Conservation (phyloP, 805 yeast species). For the Nakazawaea peltata region DNA sequence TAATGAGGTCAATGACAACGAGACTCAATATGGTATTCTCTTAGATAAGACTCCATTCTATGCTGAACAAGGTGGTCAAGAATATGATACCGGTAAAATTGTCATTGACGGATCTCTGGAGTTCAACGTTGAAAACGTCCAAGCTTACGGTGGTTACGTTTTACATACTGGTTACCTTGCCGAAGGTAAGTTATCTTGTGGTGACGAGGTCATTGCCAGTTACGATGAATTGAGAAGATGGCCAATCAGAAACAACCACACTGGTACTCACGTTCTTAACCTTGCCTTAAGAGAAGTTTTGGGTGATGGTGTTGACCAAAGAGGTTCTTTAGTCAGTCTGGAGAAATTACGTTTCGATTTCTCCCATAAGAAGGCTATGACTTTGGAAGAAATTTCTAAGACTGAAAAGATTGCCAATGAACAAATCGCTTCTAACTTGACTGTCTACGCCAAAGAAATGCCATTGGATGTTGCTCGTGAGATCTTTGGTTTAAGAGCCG, state of each 20-base stretch:
- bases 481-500: conserved; percentile 89
- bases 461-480: conserved; percentile 62
- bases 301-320: conserved; percentile 88
- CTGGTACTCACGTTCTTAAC: conserved; percentile 95
- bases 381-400: conserved; percentile 59
- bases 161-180: conserved; percentile 83
- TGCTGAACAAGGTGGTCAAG: conserved; percentile 99
- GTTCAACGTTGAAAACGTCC: conserved; percentile 87
- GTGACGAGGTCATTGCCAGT: conserved; percentile 72
- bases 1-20: conserved; percentile 29
- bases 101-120: conserved; percentile 84
- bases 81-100: conserved; percentile 87
- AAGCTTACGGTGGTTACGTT: conserved; percentile 88
- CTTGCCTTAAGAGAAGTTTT: conserved; percentile 79
- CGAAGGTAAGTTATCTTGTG: conserved; percentile 68
- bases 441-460: conserved; percentile 81
- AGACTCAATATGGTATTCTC: conserved; percentile 65
- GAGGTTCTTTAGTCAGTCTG: conserved; percentile 93
- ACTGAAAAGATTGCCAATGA: conserved; percentile 72
- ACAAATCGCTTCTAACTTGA: conserved; percentile 59
- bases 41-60: conserved; percentile 90
- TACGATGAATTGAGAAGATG: conserved; percentile 91
- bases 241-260: conserved; percentile 96
- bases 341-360: conserved; percentile 96
- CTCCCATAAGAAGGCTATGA: conserved; percentile 81